These are phyloP conservation scores for Nicotiana tabacum DNA, from an alignment of 257 asterid genomes.

Conservation along the genomic window DNA sequence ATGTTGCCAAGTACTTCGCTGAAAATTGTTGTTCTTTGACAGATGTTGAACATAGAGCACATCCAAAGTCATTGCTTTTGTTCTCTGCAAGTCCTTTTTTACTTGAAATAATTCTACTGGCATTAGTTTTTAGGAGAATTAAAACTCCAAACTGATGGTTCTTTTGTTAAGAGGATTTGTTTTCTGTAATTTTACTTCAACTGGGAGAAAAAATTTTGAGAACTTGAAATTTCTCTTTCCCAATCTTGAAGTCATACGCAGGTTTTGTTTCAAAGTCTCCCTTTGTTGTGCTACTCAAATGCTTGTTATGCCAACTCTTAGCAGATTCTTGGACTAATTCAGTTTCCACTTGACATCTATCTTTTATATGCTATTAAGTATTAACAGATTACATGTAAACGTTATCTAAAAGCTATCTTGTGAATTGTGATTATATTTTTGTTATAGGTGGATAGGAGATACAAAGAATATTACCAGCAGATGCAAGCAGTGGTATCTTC, in stretches of 20 bases:
- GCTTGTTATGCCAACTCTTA: not conserved
- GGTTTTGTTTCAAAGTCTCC: not conserved
- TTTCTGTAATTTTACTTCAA: not conserved
- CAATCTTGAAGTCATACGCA: not conserved
- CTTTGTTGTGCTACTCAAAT: not conserved
- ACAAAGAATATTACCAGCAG: slow-evolving; percentile 57
- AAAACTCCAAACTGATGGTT: not conserved
- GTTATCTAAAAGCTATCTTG: not conserved
- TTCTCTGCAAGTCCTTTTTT: not conserved
- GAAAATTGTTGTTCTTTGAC: not conserved
- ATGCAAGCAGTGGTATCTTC: slow-evolving; percentile 59
- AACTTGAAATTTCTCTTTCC: not conserved
- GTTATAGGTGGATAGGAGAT: slow-evolving; percentile 59
- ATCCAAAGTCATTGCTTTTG: not conserved
- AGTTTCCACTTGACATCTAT: not conserved
- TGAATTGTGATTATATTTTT: not conserved
- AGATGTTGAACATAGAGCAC: not conserved
- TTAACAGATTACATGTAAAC: not conserved
- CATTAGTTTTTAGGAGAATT: not conserved
- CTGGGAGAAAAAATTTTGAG: not conserved
- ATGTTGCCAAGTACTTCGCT: not conserved
- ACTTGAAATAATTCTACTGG: not conserved
- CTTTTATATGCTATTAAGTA: not conserved
- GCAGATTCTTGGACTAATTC: not conserved
- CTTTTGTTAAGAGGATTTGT: not conserved